Base-by-base conservation (phyloP, 108 stramenopile species). In the Fistulifera solaris region DNA sequence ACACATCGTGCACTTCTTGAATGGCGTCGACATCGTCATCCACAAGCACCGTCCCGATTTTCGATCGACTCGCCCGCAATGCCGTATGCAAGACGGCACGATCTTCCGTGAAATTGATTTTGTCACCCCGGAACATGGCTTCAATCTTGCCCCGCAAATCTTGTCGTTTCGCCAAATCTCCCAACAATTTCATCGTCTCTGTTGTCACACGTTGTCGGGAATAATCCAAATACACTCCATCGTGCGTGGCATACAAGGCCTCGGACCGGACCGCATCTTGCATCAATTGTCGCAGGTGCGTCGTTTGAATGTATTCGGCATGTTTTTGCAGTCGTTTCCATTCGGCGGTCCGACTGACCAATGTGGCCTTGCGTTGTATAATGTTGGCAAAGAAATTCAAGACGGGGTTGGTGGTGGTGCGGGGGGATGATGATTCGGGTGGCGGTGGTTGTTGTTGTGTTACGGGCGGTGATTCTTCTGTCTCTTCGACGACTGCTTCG, bases 21-120 rank as follows among this genome's bases (percentile, higher is more conserved):
- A 96, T 73, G 0, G 83, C 95, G 68, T 98, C 87, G 5, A 71
- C 60, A 35, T 35, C 31, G 18, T 76, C 96, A 56, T 97, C 96
- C 0, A 97, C 90, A 54, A 77, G 44, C 25, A 96, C 71, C 11
- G 83, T 72, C 39, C 72, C 73, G 23, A 55, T 43, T 55, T 83
- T 56, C 16, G 66, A 59, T 17, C 59, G 72, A 48, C 77, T 77
- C 3, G 97, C 94, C 35, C 98, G 85, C 25, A 98, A 76, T 7
- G 98, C 98, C 38, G 94, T 95, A 67, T 99, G 98, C 58, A 96
- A 51, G 21, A 99, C 98, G 13, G 98, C 95, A 45, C 98, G 75
- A 41, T 86, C 72, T 68, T 99, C 98, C 1, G 98, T 98, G 48
- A 88, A 91, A 62, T 99, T 99, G 53, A 99, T 98, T 48, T 85